phyloP scores from a whole-genome alignment of 345 rosid species.

The Moringa oleifera region DNA sequence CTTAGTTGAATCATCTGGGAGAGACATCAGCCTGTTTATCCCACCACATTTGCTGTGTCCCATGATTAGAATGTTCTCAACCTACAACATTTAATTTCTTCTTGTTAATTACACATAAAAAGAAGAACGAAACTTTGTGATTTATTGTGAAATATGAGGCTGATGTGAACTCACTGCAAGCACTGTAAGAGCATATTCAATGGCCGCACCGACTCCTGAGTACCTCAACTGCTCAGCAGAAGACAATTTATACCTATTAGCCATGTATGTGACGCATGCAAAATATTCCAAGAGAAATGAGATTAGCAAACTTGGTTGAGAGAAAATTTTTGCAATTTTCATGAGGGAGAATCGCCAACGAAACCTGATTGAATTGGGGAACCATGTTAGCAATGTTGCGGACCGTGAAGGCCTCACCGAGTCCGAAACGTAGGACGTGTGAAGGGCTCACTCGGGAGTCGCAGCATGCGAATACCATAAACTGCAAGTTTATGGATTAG shows the following conservation, averaged over 20 bases:
- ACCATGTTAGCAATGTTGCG: conserved; percentile 52
- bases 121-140: neutral
- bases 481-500: too few species aligned
- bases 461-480: conserved; percentile 68
- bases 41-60: conserved; percentile 27
- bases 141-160: neutral
- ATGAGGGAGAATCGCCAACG: neutral
- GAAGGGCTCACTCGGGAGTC: conserved; percentile 56
- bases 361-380: conserved; percentile 48
- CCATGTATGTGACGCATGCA: too few species aligned
- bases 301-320: too few species aligned
- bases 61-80: conserved; percentile 19
- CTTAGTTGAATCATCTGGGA: conserved; percentile 10
- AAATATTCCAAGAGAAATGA: too few species aligned
- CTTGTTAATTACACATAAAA: too few species aligned
- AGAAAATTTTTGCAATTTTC: too few species aligned
- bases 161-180: neutral
- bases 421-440: conserved; percentile 40
- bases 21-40: conserved; percentile 17
- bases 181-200: conserved; percentile 16
- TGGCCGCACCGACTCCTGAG: conserved; percentile 1
- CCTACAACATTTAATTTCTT: conserved; percentile 6
- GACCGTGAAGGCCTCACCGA: conserved; percentile 47
- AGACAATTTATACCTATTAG: neutral
- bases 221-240: conserved; percentile 11